Conservation (phyloP, 257 asterid genomes). For the Perilla frutescens region DNA sequence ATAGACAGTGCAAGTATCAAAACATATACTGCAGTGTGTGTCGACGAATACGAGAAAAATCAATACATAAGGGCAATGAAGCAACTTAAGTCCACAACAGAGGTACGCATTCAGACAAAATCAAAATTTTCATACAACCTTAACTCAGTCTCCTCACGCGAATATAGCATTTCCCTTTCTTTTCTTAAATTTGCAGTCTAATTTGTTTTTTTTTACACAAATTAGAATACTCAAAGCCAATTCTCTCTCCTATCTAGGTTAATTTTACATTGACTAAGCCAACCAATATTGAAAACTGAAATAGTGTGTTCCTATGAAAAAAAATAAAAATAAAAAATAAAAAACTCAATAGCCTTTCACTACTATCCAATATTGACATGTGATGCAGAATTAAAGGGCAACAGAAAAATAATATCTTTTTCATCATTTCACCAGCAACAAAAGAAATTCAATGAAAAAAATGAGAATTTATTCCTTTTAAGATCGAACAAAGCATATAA, state of each 20-base stretch:
- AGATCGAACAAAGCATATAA: background rate
- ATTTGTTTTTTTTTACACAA: background rate
- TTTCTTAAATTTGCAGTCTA: background rate
- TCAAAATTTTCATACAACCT: background rate
- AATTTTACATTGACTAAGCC: background rate
- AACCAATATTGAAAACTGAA: slow-evolving; percentile 9
- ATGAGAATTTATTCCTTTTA: background rate
- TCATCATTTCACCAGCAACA: slow-evolving; percentile 1
- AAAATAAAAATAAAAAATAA: too few species aligned
- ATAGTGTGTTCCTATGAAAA: background rate
- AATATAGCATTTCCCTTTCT: slow-evolving; percentile 6
- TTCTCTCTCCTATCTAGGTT: too few species aligned
- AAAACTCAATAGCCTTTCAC: too few species aligned
- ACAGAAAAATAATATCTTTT: too few species aligned
- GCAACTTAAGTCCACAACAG: background rate
- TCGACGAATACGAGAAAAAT: background rate
- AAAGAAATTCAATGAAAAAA: background rate
- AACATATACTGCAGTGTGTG: background rate
- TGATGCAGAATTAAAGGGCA: background rate
- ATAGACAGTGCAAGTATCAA: background rate
- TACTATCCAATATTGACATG: background rate
- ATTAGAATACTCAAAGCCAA: too few species aligned
- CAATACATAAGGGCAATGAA: background rate
- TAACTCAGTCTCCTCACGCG: background rate
- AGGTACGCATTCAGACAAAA: background rate